Base-by-base conservation (phyloP, 768 basidiomycete genomes). In the Chalciporus chontae region DNA sequence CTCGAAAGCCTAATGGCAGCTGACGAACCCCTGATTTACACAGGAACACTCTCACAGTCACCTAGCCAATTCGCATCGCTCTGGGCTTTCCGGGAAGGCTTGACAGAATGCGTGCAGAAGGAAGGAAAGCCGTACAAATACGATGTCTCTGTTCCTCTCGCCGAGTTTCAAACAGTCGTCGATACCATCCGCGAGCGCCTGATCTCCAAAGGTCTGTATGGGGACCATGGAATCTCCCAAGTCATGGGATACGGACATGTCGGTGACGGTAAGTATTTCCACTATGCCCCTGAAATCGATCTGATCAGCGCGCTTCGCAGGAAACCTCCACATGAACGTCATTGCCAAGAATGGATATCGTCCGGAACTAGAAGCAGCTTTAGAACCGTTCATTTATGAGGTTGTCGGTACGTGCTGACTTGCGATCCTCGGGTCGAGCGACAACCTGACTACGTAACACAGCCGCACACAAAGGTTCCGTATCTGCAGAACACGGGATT, bases 121-220 rank as follows among this genome's bases (percentile, higher is more conserved):
- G 85, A 91, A 65, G 96, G 96, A 38, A 93, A 92, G 58, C 84
- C 86, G 6, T 98, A 97, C 75, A 99, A 99, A 72, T 99, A 98
- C 64, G 94, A 96, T 61, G 80, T 99, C 40, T 93, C 90, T 10
- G 81, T 98, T 13, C 94, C 94, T 6, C 75, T 94, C 4, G 77
- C 81, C 17, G 79, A 82, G 53, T 97, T 98, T 78, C 85, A 97
- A 70, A 77, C 78, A 8, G 83, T 95, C 13, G 90, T 98, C 27
- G 90, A 96, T 63, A 69, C 77, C 27, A 85, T 93, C 29, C 75
- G 87, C 50, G 82, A 85, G 52, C 84, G 81, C 48, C 72, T 98
- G 32, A 68, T 74, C 29, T 78, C 80, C 18, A 83, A 84, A 57
- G 87, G 84, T 4, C 76, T 90, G 9, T 72, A 91, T 37, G 78